Evolutionary conservation across 1,284 basidiomycete genomes (phyloP).

Genomic region (Vanrija humicola): DNA sequence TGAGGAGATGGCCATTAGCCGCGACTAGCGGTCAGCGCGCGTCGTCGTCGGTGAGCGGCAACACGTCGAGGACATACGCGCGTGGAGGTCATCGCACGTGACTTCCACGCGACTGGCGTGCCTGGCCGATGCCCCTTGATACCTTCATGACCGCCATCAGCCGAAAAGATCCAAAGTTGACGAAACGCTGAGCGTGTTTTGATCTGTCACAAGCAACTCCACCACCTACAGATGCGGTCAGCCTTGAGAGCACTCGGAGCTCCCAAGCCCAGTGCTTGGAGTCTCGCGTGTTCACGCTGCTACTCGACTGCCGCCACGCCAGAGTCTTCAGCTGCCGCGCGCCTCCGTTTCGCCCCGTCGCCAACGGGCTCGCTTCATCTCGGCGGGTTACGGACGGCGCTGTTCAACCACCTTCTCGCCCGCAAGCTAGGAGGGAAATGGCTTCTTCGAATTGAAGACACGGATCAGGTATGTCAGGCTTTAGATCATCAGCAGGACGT

Average conservation of each 20-base stretch:
- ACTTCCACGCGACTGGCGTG: too few relatives aligned
- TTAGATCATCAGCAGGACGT: neutral
- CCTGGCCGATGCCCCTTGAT: too few relatives aligned
- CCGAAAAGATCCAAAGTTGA: too few relatives aligned
- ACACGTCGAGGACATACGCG: too few relatives aligned
- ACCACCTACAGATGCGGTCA: neutral
- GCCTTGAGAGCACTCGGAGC: neutral
- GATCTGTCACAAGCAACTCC: too few relatives aligned
- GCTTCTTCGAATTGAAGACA: conserved; percentile 89
- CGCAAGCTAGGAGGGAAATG: conserved; percentile 77
- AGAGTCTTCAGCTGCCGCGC: conserved; percentile 15
- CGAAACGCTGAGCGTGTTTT: too few relatives aligned
- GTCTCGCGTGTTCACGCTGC: neutral
- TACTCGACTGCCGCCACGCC: conserved; percentile 9
- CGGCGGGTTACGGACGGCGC: conserved; percentile 89
- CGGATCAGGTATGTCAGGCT: conserved; percentile 64
- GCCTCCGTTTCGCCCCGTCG: conserved; percentile 89
- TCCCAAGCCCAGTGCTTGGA: neutral
- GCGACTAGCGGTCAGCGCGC: too few relatives aligned
- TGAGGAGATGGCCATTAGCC: too few relatives aligned
- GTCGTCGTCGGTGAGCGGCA: too few relatives aligned
- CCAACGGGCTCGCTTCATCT: conserved; percentile 93
- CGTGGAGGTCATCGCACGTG: too few relatives aligned
- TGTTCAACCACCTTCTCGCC: conserved; percentile 88
- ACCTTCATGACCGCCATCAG: too few relatives aligned